Percentiles rank a stretch among this genome's conserved stretches.
phyloP scores from a whole-genome alignment of 2,329 filamentous ascomycete genomes.

The Albophoma yamanashiensis region DNA sequence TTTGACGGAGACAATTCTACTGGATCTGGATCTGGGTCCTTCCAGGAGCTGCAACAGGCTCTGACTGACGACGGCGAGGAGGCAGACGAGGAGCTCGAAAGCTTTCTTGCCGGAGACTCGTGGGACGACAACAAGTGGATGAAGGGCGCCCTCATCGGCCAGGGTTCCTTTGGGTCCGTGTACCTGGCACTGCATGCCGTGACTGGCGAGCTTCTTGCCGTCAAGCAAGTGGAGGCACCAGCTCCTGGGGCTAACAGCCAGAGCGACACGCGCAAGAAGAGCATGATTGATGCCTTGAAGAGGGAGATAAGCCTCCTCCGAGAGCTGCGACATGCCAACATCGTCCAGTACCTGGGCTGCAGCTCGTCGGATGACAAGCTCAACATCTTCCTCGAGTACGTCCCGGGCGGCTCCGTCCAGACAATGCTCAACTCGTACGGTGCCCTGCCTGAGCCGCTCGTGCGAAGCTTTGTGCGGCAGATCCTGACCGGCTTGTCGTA shows the following conservation, averaged over 20 bases:
- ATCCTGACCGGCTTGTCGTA: slow-evolving; percentile 90
- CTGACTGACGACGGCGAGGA: slow-evolving; percentile 88
- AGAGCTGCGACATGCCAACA: slow-evolving; percentile 90
- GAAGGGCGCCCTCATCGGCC: slow-evolving; percentile 94
- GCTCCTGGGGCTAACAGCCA: slow-evolving; percentile 66
- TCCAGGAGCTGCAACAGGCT: slow-evolving; percentile 76
- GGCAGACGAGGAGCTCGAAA: slow-evolving; percentile 76
- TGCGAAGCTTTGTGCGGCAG: slow-evolving; percentile 93
- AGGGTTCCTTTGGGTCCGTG: slow-evolving; percentile 92
- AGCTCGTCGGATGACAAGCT: slow-evolving; percentile 83
- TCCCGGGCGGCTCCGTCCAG: slow-evolving; percentile 92
- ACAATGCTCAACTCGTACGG: slow-evolving; percentile 99
- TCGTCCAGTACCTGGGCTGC: slow-evolving; percentile 95
- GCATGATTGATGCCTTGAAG: slow-evolving; percentile 95
- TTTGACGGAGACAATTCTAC: slow-evolving; percentile 73
- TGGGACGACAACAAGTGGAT: slow-evolving; percentile 99
- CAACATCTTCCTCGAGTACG: slow-evolving; percentile 99
- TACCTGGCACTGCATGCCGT: slow-evolving; percentile 92
- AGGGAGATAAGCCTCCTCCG: slow-evolving; percentile 90
- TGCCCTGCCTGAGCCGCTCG: slow-evolving; percentile 82
- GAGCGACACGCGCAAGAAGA: slow-evolving; percentile 85
- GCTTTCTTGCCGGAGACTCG: slow-evolving; percentile 84
- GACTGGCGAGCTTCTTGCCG: slow-evolving; percentile 92
- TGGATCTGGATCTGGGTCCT: slow-evolving; percentile 57
- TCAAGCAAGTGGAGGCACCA: slow-evolving; percentile 94